Evolutionary conservation across 345 rosid genomes (phyloP).

Genomic region (Carallia pectinifolia): DNA sequence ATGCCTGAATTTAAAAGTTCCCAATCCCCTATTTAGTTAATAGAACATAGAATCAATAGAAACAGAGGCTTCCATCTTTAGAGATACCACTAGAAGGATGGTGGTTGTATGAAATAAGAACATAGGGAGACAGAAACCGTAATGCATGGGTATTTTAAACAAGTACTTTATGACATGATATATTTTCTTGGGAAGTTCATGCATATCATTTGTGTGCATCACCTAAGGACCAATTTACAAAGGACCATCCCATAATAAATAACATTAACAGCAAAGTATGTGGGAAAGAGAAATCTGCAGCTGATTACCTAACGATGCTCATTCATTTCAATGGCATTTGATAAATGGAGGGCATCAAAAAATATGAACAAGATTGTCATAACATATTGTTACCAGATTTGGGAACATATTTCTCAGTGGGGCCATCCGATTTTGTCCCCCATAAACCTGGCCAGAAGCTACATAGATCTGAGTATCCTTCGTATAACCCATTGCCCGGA

Average conservation of each 20-base stretch:
- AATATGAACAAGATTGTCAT: neutral
- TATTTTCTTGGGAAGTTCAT: no score
- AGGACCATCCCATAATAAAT: neutral
- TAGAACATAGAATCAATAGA: neutral
- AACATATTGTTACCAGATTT: conserved; percentile 58
- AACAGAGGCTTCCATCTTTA: neutral
- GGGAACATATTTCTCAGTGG: conserved; percentile 98
- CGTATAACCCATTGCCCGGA: conserved; percentile 97
- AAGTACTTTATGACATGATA: neutral
- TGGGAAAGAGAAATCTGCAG: neutral
- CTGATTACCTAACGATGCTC: neutral
- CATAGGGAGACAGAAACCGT: neutral
- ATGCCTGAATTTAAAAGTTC: neutral
- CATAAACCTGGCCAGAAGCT: conserved; percentile 99
- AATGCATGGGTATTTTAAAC: neutral
- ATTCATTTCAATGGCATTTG: neutral
- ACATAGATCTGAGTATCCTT: conserved; percentile 98
- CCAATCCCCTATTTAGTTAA: neutral
- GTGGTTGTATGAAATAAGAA: neutral
- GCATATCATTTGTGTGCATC: neutral
- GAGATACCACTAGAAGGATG: neutral
- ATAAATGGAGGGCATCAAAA: neutral
- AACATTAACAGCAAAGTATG: no score
- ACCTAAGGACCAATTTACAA: neutral
- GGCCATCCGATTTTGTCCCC: conserved; percentile 99